Evolutionary conservation across 2,329 filamentous ascomycete genomes (phyloP), one percentile per base, ranked within the genome.

Genomic region (Ophiostoma himal-ulmi): DNA sequence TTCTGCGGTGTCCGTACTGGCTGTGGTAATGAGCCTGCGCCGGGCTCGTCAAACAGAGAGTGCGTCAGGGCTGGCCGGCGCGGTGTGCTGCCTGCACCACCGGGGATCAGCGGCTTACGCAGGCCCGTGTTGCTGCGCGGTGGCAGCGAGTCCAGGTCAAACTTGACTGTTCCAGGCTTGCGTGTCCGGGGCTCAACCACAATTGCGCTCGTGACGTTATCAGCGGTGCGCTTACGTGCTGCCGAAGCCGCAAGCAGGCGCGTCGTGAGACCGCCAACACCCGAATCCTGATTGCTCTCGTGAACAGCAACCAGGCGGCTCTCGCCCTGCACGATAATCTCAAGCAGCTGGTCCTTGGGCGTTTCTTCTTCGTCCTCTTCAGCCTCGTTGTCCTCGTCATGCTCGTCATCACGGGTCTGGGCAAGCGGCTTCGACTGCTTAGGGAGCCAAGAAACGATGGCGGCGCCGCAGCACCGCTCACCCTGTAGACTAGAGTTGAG

Each of bases 271-370:
- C 82, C 80, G 52, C 77, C 69, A 71, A 74, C 73, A 70, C 76
- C 54, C 72, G 76, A 72, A 74, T 76, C 41, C 80, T 84, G 70
- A 79, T 81, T 70, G 76, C 80, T 69, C 73, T 87, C 84, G 26
- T 83, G 83, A 17, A 87, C 82, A 36, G 87, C 77, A 10, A 88
- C 83, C 3, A 88, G 75, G 60, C 86, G 81, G 52, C 82, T 84
- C 75, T 88, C 86, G 37, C 86, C 86, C 48, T 83, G 82, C 10
- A 88, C 77, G 6, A 88, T 73, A 6, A 88, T 78, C 70, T 88
- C 86, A 5, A 86, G 10, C 81, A 81, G 22, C 44, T 80, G 78
- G 62, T 74, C 73, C 26, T 69, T 73, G 75, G 70, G 22, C 72
- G 73, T 72, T 4, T 64, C 73, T 6, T 76, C 74, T 1, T 73